Conservation (phyloP, 139 green algal genomes). For the Chlorella sp. region DNA sequence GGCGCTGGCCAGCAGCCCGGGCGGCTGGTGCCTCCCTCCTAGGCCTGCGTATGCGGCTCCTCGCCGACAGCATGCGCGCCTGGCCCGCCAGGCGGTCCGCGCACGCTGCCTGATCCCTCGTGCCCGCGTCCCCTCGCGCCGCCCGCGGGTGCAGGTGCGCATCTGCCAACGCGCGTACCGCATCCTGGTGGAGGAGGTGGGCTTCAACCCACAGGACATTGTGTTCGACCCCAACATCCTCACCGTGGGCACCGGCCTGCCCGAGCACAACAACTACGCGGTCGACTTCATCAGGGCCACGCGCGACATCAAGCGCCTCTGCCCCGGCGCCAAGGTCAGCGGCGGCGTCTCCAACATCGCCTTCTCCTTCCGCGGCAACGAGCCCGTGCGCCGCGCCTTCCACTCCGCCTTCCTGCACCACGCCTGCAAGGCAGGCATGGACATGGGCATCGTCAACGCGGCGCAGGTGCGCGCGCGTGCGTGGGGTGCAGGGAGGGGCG, state of each 20-base stretch:
- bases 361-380: constrained; percentile 98
- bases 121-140: no score
- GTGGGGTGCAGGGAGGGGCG: no score
- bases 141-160: constrained; percentile 63
- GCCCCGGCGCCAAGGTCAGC: constrained; percentile 93
- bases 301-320: constrained; percentile 92
- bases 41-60: no score
- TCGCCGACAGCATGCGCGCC: no score
- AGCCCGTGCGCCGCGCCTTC: constrained; percentile 92
- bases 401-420: constrained; percentile 95
- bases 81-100: no score
- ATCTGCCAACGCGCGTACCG: constrained; percentile 95
- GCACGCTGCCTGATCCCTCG: no score
- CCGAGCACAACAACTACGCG: constrained; percentile 99
- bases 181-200: constrained; percentile 95
- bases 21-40: no score
- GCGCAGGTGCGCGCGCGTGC: constrained; percentile 58
- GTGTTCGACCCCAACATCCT: constrained; percentile 99
- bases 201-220: constrained; percentile 96
- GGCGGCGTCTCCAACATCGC: constrained; percentile 98
- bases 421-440: constrained; percentile 94
- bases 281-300: constrained; percentile 97
- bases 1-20: no score
- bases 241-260: constrained; percentile 94
- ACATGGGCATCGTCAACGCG: constrained; percentile 99